Percentiles rank a stretch among this genome's conserved stretches.
Conservation (phyloP, 1,139 yeast species). For the Geotrichum bryndzae region DNA sequence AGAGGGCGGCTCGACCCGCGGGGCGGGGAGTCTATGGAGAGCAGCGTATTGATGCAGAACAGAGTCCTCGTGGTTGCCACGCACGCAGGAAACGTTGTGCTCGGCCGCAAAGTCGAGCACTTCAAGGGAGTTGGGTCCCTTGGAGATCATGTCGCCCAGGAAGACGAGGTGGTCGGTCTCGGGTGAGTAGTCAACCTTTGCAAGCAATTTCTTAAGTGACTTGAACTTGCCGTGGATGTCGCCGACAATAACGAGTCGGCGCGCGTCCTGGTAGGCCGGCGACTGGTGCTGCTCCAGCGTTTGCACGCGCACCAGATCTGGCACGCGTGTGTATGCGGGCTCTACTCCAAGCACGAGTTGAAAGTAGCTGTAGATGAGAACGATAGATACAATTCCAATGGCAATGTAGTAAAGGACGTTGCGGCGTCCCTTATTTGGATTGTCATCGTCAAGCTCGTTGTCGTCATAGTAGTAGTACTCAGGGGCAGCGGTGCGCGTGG, state of each 20-base stretch:
- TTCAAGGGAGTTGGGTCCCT: constrained; percentile 73
- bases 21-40: constrained; percentile 45
- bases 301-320: constrained; percentile 10
- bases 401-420: constrained; percentile 3
- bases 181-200: constrained; percentile 40
- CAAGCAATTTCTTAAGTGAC: constrained; percentile 49
- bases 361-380: constrained; percentile 8
- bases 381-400: neutral
- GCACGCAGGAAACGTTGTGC: constrained; percentile 56
- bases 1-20: constrained; percentile 24
- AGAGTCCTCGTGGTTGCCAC: constrained; percentile 85
- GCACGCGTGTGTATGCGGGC: constrained; percentile 8
- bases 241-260: constrained; percentile 59
- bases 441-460: constrained; percentile 1
- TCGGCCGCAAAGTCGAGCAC: constrained; percentile 60
- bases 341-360: constrained; percentile 8
- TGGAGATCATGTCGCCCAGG: constrained; percentile 79
- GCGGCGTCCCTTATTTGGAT: neutral
- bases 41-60: constrained; percentile 55
- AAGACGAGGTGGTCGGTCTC: constrained; percentile 56
- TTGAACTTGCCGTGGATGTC: constrained; percentile 80
- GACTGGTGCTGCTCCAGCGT: neutral
- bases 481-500: neutral
- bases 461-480: constrained; percentile 5
- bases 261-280: constrained; percentile 1